Base-by-base conservation (phyloP, 371 early-diverging fungal genomes). In the Zopfochytrium polystomum region DNA sequence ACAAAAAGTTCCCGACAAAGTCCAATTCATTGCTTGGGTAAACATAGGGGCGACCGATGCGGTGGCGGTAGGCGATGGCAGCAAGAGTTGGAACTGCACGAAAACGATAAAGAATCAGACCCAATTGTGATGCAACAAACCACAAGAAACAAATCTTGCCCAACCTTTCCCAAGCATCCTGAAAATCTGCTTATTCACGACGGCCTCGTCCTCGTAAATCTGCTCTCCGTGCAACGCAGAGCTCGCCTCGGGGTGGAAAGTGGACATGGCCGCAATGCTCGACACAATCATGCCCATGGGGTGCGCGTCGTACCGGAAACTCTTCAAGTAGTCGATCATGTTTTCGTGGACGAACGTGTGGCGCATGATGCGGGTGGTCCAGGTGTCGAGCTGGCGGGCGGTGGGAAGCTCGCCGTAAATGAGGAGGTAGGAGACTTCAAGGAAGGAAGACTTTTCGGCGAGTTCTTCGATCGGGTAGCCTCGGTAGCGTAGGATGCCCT, bases 121-220 rank as follows among this genome's bases (percentile, higher is more conserved):
- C 38, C 38, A 38, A 38, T 11, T 11, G 38, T 38, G n/a, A 38
- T 38, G 38, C 38, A n/a, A n/a, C n/a, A n/a, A n/a, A n/a, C n/a
- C n/a, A n/a, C n/a, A 38, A 31, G 32, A 35, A 23, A 42, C 15
- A 20, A 38, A 9, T 31, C 13, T n/a, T 22, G 48, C 20, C 11
- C 13, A 15, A 60, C 69, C 61, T 67, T 85, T 85, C 44, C 85
- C 86, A 15, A 86, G 62, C 25, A 81, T 67, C 31, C 86, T 75
- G 52, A 84, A 75, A 30, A 86, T 81, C 62, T 86, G 86, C 66
- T 86, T 86, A 75, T 83, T 82, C 55, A 76, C 67, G 71, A 76
- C 70, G 20, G 61, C 27, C 43, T 68, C 71, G 33, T 63, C 54
- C 7, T 72, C 54, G 59, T 76, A 76, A 49, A 76, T 76, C 45